A percentile compares a stretch with the other conserved stretches of the same genome.
These are phyloP conservation scores for Tetrahymena malaccensis DNA, from an alignment of 73 alveolate species.

Conservation along the genomic window DNA sequence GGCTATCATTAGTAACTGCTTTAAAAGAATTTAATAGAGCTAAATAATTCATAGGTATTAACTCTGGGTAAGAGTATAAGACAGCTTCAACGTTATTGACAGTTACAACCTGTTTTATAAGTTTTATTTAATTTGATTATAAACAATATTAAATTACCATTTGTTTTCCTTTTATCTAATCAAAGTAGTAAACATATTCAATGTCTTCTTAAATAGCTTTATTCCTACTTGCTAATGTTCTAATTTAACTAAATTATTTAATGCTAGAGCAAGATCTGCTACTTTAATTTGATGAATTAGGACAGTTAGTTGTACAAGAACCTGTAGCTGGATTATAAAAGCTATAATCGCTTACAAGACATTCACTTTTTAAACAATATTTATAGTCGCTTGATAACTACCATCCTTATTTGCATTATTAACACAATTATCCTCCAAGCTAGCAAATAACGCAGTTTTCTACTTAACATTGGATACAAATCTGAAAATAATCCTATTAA, in stretches of 20 bases:
- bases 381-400: neutral
- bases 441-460: neutral
- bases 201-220: neutral
- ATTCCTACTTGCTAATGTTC: neutral
- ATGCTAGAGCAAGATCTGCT: neutral
- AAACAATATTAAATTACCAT: neutral
- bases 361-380: neutral
- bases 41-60: neutral
- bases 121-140: too few relatives aligned
- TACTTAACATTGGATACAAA: neutral
- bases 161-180: neutral
- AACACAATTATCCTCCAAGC: neutral
- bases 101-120: neutral
- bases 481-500: neutral
- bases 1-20: neutral
- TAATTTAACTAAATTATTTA: neutral
- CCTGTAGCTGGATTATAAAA: neutral
- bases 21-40: neutral
- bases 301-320: neutral
- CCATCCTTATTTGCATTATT: neutral
- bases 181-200: neutral
- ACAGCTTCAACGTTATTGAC: neutral
- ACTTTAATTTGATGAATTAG: neutral
- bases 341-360: neutral
- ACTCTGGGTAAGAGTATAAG: neutral